Conservation (phyloP, 192 early-diverging fungal genomes). For the Entomortierella lignicola region DNA sequence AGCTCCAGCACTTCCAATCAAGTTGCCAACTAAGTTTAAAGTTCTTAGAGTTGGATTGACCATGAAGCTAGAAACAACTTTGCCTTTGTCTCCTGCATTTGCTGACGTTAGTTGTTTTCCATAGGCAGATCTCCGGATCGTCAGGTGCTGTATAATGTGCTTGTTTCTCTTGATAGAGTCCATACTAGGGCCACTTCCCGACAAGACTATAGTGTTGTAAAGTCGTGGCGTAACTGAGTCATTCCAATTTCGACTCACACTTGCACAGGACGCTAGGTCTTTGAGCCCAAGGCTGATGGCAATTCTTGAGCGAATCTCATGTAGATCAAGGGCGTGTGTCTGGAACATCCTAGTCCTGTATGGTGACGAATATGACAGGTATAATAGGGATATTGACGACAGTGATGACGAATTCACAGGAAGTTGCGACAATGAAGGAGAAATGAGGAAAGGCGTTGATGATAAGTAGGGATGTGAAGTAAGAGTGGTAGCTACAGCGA, state of each 20-base stretch:
- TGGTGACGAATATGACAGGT: neutral
- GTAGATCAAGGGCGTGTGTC: slow-evolving; percentile 10
- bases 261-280: slow-evolving; percentile 12
- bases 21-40: neutral
- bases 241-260: neutral
- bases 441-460: no score
- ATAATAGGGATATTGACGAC: no score
- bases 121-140: neutral
- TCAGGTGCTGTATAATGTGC: slow-evolving; percentile 1
- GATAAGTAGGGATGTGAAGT: no score
- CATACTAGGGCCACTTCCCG: no score
- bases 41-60: neutral
- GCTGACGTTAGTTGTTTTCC: neutral
- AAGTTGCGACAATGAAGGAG: no score
- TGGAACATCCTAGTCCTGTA: neutral
- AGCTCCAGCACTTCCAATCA: neutral
- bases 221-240: slow-evolving; percentile 12
- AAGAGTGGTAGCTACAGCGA: no score
- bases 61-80: slow-evolving; percentile 1
- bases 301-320: slow-evolving; percentile 18
- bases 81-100: neutral
- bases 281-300: slow-evolving; percentile 11
- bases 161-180: neutral
- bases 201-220: slow-evolving; percentile 4
- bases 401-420: neutral